Base-by-base conservation (phyloP, 139 green algal species). In the Tetradesmus obliquus region DNA sequence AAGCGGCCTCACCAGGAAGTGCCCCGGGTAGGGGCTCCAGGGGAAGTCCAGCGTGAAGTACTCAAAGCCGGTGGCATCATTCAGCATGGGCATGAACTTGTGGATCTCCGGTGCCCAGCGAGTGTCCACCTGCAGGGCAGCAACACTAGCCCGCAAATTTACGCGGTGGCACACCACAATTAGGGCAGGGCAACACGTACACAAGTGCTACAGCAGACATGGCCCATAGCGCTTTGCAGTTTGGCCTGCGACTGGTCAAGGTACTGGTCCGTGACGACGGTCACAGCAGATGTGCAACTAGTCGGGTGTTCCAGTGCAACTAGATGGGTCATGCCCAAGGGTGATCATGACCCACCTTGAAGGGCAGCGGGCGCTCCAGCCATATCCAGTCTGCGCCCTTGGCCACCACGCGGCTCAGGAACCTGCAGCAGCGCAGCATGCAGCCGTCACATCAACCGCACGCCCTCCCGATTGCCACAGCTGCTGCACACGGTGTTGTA, bases 21-120 rank as follows among this genome's bases (percentile, higher is more conserved):
- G 88, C 2, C 88, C 88, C 6, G 74, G 76, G 74, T 91, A 91
- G 60, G 55, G 4, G 2, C 76, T 91, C 53, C 53, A 86, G n/a
- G 88, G 88, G 74, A 91, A 91, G 9, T 86, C 54, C 19, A 91
- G 45, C 15, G 88, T 91, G 22, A 91, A 82, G 76, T 81, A 79
- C 76, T 91, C 88, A 86, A 91, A 79, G 74, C 76, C 88, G 2
- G 69, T 60, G 22, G 19, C 58, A 55, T 62, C 88, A 55, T 91
- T 82, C 54, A 91, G 24, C 88, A 91, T 86, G 76, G 88, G 88
- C 88, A 91, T 87, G 88, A 91, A 91, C 88, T 71, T 91, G 88
- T 91, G 88, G n/a, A 91, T 79, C 88, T 91, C 76, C 2, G 88
- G 88, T 1, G 55, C 53, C 88, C 88, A 91, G 15, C 45, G 20